Base-by-base conservation (phyloP, 108 stramenopile genomes). In the Stephanodiscus triporus region DNA sequence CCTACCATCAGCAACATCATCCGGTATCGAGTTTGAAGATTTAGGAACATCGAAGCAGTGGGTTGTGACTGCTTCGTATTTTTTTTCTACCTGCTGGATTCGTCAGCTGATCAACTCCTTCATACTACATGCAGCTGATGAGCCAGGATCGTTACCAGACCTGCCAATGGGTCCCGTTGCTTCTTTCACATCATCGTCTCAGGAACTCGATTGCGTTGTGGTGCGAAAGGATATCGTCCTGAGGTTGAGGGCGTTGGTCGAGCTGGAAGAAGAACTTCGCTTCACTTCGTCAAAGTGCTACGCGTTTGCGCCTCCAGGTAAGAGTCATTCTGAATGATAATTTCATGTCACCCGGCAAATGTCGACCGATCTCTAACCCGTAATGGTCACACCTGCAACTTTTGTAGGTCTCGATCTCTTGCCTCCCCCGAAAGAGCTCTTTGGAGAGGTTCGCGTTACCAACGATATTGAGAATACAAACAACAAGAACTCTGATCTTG, bases 51-150 rank as follows among this genome's bases (percentile, higher is more conserved):
- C 34, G 4, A 51, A 72, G 40, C 77, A 85, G 40, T 79, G 70
- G 62, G 76, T 71, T 26, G 74, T 59, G 16, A 74, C 80, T 13
- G 58, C 66, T 13, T 75, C 71, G 6, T 79, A 75, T 51, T 85
- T 51, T 67, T 80, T 82, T 66, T 81, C 78, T 20, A 70, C 76
- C 14, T 78, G 75, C 29, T 85, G 81, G 81, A 45, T 77, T 10
- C 59, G 84, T 20, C 73, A 82, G 64, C 61, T 85, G 22, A 68
- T 85, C 53, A 85, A 85, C 42, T 59, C 70, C 19, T 85, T 85
- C 47, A 79, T 85, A 22, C 60, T 85, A 22, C 60, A 74, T 62
- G 69, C 61, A 51, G 76, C 71, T 24, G 42, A 48, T 47, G 30
- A 76, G 13, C 43, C n/a, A 17, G 32, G 27, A 13, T 23, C 13